phyloP scores from a whole-genome alignment of 257 asterid species.

The Verbena officinalis region DNA sequence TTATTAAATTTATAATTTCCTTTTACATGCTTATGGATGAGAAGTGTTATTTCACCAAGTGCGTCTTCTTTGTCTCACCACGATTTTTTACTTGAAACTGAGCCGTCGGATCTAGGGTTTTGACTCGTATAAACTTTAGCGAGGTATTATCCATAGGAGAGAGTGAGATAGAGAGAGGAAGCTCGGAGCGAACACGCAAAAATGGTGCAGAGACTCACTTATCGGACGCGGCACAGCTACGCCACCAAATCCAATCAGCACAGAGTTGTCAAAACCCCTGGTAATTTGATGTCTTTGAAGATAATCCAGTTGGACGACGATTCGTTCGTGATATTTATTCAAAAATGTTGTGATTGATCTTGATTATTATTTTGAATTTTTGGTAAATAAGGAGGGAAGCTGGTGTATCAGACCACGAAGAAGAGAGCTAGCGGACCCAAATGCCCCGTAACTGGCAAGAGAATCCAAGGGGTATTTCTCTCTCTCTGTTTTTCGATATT shows the following conservation, averaged over 20 bases:
- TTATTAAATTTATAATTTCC: too few species aligned
- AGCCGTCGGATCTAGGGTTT: constrained; percentile 14
- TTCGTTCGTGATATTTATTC: not conserved
- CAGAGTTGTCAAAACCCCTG: constrained; percentile 81
- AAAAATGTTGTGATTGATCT: constrained; percentile 41
- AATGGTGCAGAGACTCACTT: constrained; percentile 82
- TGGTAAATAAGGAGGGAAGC: constrained; percentile 60
- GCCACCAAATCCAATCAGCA: constrained; percentile 90
- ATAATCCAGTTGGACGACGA: not conserved
- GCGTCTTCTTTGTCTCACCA: not conserved
- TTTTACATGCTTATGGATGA: too few species aligned
- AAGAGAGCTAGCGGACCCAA: constrained; percentile 88
- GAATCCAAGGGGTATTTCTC: constrained; percentile 80
- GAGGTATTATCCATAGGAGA: not conserved
- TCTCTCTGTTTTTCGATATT: not conserved
- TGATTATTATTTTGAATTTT: not conserved
- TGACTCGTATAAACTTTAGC: not conserved
- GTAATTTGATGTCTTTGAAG: constrained; percentile 40
- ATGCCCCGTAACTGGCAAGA: constrained; percentile 83
- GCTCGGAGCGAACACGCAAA: constrained; percentile 62
- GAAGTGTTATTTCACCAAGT: not conserved
- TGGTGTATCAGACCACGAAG: constrained; percentile 71
- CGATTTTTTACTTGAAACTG: not conserved
- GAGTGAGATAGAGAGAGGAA: not conserved
- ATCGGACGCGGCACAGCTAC: constrained; percentile 77